Evolutionary conservation across 2,329 filamentous ascomycete genomes (phyloP).

Genomic region (Aspergillaceae sp.): DNA sequence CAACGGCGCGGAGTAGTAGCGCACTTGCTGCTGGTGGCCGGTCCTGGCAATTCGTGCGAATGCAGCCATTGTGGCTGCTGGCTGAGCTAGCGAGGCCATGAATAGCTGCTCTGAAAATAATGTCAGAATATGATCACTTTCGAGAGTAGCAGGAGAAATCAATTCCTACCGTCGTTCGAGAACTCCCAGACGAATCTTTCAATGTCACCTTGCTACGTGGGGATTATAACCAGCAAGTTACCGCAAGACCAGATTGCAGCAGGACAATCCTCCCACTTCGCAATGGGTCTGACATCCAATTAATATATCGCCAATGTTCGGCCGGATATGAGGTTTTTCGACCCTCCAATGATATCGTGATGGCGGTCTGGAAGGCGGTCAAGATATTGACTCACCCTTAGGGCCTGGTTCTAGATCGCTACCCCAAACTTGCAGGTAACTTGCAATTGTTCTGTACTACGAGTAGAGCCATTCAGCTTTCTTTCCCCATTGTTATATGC

Average conservation of each 20-base stretch:
- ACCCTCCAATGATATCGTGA: no score
- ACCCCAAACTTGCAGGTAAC: no score
- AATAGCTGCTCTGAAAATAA: background rate
- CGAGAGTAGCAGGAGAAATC: no score
- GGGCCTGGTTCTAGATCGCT: no score
- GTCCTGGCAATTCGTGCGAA: constrained; percentile 29
- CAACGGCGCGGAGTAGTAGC: constrained; percentile 38
- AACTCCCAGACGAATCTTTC: background rate
- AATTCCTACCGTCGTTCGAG: no score
- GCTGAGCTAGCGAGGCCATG: constrained; percentile 7
- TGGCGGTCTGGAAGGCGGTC: no score
- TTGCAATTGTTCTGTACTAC: no score
- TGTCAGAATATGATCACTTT: no score
- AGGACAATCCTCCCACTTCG: background rate
- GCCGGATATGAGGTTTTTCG: background rate
- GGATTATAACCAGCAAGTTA: background rate
- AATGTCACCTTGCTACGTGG: background rate
- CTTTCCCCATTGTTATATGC: no score
- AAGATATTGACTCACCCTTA: no score
- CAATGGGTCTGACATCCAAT: background rate
- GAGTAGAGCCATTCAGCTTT: no score
- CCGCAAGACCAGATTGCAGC: no score
- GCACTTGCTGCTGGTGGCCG: constrained; percentile 19
- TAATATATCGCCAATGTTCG: background rate
- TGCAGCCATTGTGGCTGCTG: constrained; percentile 24